These are phyloP conservation scores for Poteriospumella lacustris DNA, from an alignment of 108 stramenopile species.

Conservation along the genomic window DNA sequence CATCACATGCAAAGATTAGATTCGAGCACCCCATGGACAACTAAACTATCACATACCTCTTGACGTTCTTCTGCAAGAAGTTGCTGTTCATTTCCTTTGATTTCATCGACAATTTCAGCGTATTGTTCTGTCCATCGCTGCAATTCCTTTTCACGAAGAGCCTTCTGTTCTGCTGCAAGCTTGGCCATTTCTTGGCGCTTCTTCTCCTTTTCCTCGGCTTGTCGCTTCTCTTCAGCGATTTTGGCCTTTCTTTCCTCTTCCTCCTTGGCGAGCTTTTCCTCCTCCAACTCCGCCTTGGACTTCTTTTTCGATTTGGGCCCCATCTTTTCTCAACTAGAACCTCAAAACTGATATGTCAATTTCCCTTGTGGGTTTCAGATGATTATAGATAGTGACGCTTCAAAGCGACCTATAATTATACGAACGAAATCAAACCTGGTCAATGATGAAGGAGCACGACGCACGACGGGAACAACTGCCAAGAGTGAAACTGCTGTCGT, in stretches of 20 bases:
- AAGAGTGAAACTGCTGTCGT: no score
- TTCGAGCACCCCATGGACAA: no score
- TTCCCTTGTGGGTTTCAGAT: no score
- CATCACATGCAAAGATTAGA: background rate
- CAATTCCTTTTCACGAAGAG: slow-evolving; percentile 1
- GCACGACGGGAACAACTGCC: no score
- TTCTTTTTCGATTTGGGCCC: slow-evolving; percentile 14
- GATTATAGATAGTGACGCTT: no score
- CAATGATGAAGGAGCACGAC: no score
- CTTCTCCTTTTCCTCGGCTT: slow-evolving; percentile 16
- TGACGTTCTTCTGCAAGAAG: background rate
- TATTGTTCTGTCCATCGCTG: background rate
- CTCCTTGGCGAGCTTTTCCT: slow-evolving; percentile 1
- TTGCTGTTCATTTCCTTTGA: background rate
- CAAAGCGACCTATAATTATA: no score
- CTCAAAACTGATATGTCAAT: no score
- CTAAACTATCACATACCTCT: slow-evolving; percentile 3
- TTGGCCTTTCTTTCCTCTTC: slow-evolving; percentile 29
- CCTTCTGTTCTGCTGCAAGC: background rate
- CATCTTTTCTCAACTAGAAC: background rate
- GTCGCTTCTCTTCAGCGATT: slow-evolving; percentile 20
- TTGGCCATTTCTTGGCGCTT: background rate
- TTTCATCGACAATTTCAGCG: background rate
- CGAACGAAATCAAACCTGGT: no score
- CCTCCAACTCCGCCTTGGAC: slow-evolving; percentile 17